Percentiles rank a stretch among this genome's conserved stretches.
Conservation (phyloP, 345 rosid genomes). For the Iberis pinnata region DNA sequence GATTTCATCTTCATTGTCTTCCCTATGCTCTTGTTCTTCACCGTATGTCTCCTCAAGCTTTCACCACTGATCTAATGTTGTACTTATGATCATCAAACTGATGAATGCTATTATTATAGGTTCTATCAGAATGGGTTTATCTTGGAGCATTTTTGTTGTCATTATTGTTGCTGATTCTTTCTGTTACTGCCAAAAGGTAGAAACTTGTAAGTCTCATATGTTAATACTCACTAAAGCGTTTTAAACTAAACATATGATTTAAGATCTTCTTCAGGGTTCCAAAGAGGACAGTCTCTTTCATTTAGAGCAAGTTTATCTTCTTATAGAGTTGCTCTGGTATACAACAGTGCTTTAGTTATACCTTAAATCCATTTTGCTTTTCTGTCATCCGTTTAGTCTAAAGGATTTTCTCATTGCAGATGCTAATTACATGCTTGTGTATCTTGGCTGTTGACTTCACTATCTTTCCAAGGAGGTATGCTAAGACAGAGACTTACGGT, state of each 20-base stretch:
- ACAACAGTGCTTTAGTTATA: background rate
- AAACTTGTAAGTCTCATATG: slow-evolving; percentile 36
- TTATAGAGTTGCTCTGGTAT: slow-evolving; percentile 61
- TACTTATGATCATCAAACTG: slow-evolving; percentile 1
- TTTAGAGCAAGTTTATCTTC: slow-evolving; percentile 50
- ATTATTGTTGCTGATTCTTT: slow-evolving; percentile 29
- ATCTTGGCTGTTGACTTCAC: slow-evolving; percentile 91
- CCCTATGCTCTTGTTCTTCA: slow-evolving; percentile 54
- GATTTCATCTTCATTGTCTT: slow-evolving; percentile 60
- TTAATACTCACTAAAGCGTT: background rate
- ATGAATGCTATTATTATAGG: slow-evolving; percentile 35
- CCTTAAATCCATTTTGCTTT: background rate
- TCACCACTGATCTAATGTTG: no score
- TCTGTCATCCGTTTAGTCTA: slow-evolving; percentile 6
- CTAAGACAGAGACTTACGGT: slow-evolving; percentile 82
- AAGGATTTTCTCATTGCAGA: slow-evolving; percentile 40
- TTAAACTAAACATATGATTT: slow-evolving; percentile 26
- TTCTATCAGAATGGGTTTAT: slow-evolving; percentile 66
- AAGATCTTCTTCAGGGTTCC: slow-evolving; percentile 32
- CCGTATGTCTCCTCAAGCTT: slow-evolving; percentile 48
- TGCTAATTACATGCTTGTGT: slow-evolving; percentile 69
- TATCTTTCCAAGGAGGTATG: slow-evolving; percentile 78
- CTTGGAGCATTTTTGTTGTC: slow-evolving; percentile 33
- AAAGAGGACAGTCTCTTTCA: slow-evolving; percentile 34
- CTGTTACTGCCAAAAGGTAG: slow-evolving; percentile 62